A percentile compares a stretch with the other conserved stretches of the same genome.
These are phyloP conservation scores for Suhomyces yuchorum DNA, from an alignment of 1,139 yeast genomes.

Conservation along the genomic window DNA sequence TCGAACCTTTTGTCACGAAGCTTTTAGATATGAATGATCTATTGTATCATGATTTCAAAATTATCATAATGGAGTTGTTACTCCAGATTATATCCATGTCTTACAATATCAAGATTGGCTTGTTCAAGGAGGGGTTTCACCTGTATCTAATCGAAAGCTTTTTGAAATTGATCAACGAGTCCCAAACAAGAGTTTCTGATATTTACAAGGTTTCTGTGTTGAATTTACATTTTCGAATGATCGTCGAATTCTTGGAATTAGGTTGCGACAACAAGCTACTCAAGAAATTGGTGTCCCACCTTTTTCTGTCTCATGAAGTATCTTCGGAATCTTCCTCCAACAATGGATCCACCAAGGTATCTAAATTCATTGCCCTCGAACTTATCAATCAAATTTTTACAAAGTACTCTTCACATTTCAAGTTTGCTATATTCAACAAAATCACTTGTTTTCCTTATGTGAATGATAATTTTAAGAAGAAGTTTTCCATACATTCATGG, in stretches of 20 bases:
- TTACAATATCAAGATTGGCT: constrained; percentile 30
- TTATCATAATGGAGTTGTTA: constrained; percentile 34
- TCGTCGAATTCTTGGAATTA: constrained; percentile 34
- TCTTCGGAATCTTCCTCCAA: background rate
- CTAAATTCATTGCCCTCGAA: constrained; percentile 26
- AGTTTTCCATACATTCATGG: constrained; percentile 39
- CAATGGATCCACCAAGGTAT: constrained; percentile 4
- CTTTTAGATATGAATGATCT: constrained; percentile 27
- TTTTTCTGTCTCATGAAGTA: constrained; percentile 6
- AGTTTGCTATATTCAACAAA: constrained; percentile 32
- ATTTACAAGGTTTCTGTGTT: constrained; percentile 18
- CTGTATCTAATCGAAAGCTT: constrained; percentile 26
- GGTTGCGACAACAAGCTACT: constrained; percentile 36
- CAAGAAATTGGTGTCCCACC: constrained; percentile 26
- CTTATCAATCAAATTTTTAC: constrained; percentile 28
- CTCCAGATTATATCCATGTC: constrained; percentile 26
- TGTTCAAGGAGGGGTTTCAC: constrained; percentile 24
- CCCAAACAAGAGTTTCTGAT: background rate
- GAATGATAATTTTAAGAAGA: constrained; percentile 13
- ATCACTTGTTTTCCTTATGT: constrained; percentile 18
- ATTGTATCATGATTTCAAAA: constrained; percentile 33
- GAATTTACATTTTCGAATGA: constrained; percentile 27
- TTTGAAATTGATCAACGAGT: constrained; percentile 8
- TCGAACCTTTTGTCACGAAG: constrained; percentile 20
- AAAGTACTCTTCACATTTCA: constrained; percentile 32